Evolutionary conservation across 352 stramenopile genomes (phyloP), one percentile per base, ranked within the genome.

Genomic region (Hyaloperonospora brassicae): DNA sequence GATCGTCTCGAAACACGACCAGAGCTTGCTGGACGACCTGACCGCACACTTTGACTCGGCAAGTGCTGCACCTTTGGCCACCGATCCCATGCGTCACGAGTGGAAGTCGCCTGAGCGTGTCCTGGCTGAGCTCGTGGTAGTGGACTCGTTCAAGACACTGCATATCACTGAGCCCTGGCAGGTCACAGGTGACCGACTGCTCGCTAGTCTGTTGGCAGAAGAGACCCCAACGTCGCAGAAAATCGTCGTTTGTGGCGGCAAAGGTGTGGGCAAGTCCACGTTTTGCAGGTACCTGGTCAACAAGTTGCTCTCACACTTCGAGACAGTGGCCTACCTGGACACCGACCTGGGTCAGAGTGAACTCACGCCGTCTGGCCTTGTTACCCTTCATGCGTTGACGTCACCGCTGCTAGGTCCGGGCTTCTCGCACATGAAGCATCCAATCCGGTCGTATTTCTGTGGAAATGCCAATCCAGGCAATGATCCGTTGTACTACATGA

Each of bases 261-360:
- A 98, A 59, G 91, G 93, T 30, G 91, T 97, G 14, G 95, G 95
- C 14, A 98, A 98, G 68, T 97, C 87, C 17, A 98, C 89, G 10
- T 95, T 96, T 66, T 96, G 95, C 57, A 83, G 94, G 46, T 97
- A 96, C 65, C 56, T 96, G 22, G 77, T 96, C 8, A 98, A 98
- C 76, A 79, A 81, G 10, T 55, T 98, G 49, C 74, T 98, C 5
- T 59, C 64, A 1, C 70, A 73, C 47, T 77, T 84, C 36, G 63
- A 62, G 5, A 64, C 68, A 17, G 87, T 98, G 21, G 90, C 90
- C 10, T 95, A 98, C 66, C 65, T 98, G 44, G 95, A 98, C 66
- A 94, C 89, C 22, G 95, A 98, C 62, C 68, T 97, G 22, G 95
- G 95, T 1, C 95, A 98, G 73, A 91, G 93, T 10, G 95, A 98